Percentiles rank a stretch among this genome's conserved stretches.
These are phyloP conservation scores for Claviceps arundinis DNA, from an alignment of 2,329 filamentous ascomycete genomes.

Conservation along the genomic window DNA sequence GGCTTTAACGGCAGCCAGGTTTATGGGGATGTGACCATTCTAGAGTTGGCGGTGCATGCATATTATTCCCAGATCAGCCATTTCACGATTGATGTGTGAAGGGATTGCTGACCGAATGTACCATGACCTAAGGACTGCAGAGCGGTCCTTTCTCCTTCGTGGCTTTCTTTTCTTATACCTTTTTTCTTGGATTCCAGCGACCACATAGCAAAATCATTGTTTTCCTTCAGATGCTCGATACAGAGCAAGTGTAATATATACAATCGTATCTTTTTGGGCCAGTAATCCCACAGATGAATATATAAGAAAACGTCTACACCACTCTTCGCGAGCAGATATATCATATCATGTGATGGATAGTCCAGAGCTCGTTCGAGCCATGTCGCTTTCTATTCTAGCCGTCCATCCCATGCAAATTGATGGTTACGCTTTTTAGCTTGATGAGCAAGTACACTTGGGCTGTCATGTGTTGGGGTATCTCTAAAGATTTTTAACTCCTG, in stretches of 20 bases:
- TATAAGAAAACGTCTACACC: too few species aligned
- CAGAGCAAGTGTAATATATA: too few species aligned
- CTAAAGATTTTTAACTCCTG: neutral
- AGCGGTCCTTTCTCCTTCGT: neutral
- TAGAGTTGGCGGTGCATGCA: slow-evolving; percentile 56
- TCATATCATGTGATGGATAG: too few species aligned
- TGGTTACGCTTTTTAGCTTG: neutral
- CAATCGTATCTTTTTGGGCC: too few species aligned
- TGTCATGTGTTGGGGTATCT: neutral
- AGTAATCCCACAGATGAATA: too few species aligned
- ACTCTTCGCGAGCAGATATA: too few species aligned
- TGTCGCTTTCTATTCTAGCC: neutral
- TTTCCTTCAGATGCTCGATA: too few species aligned
- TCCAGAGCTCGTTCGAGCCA: too few species aligned
- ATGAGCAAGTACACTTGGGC: neutral
- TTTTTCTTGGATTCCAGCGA: neutral
- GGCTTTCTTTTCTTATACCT: neutral
- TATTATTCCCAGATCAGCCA: slow-evolving; percentile 65
- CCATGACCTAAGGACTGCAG: neutral
- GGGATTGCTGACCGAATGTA: neutral
- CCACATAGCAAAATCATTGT: too few species aligned
- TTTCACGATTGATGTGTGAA: slow-evolving; percentile 53
- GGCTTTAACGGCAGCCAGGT: slow-evolving; percentile 57
- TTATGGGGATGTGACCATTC: slow-evolving; percentile 52
- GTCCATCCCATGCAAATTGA: too few species aligned